Evolutionary conservation across 2,329 filamentous ascomycete genomes (phyloP).

Genomic region (Ophiostoma quercus): DNA sequence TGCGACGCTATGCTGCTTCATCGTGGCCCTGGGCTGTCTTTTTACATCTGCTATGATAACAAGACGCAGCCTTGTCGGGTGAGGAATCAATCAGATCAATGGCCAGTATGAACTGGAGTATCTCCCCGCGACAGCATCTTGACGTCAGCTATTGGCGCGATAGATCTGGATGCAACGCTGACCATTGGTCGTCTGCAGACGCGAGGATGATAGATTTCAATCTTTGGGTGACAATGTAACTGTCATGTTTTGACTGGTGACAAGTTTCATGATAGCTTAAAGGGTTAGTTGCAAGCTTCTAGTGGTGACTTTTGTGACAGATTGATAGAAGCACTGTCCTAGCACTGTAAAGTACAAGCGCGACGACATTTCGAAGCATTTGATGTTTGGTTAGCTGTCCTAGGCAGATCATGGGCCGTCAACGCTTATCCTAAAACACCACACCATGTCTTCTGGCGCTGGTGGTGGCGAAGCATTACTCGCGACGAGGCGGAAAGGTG

Average conservation of each 20-base stretch:
- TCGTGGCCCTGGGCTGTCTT: background rate
- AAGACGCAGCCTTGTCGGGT: background rate
- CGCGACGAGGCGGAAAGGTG: background rate
- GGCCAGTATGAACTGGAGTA: background rate
- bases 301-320: too few relatives aligned
- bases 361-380: background rate
- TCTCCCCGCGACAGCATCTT: background rate
- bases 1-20: background rate
- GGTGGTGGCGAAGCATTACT: background rate
- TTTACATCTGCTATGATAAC: background rate
- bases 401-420: background rate
- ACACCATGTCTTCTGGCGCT: background rate
- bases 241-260: background rate
- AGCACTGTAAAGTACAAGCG: constrained; percentile 9
- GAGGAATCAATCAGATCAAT: background rate
- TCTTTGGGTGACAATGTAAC: background rate
- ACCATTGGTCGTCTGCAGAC: background rate
- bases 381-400: background rate
- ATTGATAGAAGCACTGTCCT: background rate
- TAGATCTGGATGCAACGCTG: background rate
- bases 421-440: constrained; percentile 1
- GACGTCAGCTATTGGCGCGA: background rate
- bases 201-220: background rate
- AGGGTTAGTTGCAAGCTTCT: too few relatives aligned
- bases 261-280: too few relatives aligned